Conservation (phyloP, 1,284 basidiomycete species). For the Apiotrichum mycotoxinovorans region DNA sequence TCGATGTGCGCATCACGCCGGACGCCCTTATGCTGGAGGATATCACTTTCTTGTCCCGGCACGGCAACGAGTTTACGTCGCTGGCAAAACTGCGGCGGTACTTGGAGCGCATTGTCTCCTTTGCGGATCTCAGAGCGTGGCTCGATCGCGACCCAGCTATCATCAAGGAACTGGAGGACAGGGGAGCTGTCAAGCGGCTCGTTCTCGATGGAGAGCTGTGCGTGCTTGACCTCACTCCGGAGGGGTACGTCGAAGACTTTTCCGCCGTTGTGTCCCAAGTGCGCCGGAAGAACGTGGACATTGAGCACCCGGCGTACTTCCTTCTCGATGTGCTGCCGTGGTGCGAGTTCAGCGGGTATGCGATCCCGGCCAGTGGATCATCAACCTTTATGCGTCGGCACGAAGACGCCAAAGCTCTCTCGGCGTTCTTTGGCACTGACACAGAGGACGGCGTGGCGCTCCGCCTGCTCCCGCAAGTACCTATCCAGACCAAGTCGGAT, state of each 20-base stretch:
- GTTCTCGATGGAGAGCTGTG: conserved; percentile 49
- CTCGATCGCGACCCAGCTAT: conserved; percentile 17
- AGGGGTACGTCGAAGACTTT: conserved; percentile 42
- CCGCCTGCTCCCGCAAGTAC: conserved; percentile 31
- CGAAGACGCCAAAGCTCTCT: conserved; percentile 3
- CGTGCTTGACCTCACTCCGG: conserved; percentile 9
- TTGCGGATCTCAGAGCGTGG: conserved; percentile 18
- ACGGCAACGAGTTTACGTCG: conserved; percentile 36
- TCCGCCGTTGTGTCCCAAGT: conserved; percentile 35
- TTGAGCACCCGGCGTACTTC: conserved; percentile 36
- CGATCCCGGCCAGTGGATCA: neutral
- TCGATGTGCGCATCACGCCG: conserved; percentile 29
- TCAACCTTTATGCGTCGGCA: conserved; percentile 31
- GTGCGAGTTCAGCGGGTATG: conserved; percentile 21
- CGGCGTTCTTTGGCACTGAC: neutral
- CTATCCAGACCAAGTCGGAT: conserved; percentile 20
- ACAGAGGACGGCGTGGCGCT: conserved; percentile 7
- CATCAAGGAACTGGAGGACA: neutral
- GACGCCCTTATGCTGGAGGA: conserved; percentile 3
- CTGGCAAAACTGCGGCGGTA: conserved; percentile 28
- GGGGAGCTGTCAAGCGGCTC: conserved; percentile 30
- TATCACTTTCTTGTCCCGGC: conserved; percentile 31
- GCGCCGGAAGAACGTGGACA: conserved; percentile 18
- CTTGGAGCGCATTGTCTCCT: conserved; percentile 16
- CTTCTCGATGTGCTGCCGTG: conserved; percentile 41